Base-by-base conservation (phyloP, 2,329 filamentous ascomycete species). In the Herpotrichia juniperi region DNA sequence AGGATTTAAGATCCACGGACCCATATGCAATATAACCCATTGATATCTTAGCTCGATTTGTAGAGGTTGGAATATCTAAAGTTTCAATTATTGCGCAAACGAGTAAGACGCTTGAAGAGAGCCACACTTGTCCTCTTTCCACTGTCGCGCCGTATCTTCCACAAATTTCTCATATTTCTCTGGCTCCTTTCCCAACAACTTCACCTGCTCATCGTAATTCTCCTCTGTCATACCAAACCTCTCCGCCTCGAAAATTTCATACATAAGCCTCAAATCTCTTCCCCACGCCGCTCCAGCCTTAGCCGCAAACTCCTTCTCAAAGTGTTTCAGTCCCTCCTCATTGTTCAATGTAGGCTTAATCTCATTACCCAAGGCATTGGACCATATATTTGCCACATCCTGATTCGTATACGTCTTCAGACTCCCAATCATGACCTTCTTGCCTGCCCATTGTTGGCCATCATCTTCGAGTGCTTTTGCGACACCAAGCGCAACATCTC, bases 401-500 rank as follows among this genome's bases (percentile, higher is more conserved):
- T 53, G 17, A 2, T 42, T 44, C 5, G 42, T 50, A 19, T 53
- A 53, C 31, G 22, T 46, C 19, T 49, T 9, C 25, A 40, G 17
- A 14, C 28, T 39, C 14, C 51, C 51, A 25, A 53, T 21, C 40
- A 46, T 49, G 42, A 53, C 31, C 19, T 49, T 53, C 42, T 43
- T 53, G 8, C 51, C 51, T 25, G 28, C 51, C 46, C 46, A 53
- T 16, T 22, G 46, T 25, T 42, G 10, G 14, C 51, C 51, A 42
- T 53, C 51, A 22, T 53, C 51, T n/a, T 49, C 46, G 1, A 53
- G 42, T 6, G 42, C 17, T n/a, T 49, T 53, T 1, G 26, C 32
- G 3, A 25, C 42, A 10, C 46, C 51, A 17, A 53, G 42, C 2
- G 51, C 51, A 22, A 53, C 46, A 35, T 53, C 51, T n/a, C 44